These are phyloP conservation scores for Colletotrichum lupini DNA, from an alignment of 2,329 filamentous ascomycete genomes.

Conservation along the genomic window DNA sequence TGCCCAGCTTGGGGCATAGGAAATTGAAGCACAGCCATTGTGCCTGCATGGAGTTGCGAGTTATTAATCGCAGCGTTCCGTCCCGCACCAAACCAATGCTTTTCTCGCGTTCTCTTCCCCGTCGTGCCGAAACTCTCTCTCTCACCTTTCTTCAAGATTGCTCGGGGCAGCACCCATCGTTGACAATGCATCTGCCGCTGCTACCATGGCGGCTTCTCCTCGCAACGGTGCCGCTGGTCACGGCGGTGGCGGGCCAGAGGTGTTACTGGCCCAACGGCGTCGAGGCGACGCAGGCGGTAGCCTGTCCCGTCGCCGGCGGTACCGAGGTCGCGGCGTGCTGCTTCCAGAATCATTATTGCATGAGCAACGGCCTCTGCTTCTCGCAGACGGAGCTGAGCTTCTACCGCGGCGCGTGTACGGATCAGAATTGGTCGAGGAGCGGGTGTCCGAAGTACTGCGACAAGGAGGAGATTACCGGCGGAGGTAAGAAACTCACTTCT, in stretches of 20 bases:
- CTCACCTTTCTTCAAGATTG: too few species aligned
- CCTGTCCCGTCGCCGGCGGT: slow-evolving; percentile 5
- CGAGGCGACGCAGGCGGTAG: background rate
- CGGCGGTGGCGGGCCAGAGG: slow-evolving; percentile 9
- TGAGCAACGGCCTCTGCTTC: slow-evolving; percentile 33
- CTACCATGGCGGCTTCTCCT: background rate
- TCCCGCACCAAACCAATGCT: background rate
- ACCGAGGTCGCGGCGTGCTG: slow-evolving; percentile 28
- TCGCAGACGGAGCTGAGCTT: slow-evolving; percentile 25
- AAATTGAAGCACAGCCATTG: too few species aligned
- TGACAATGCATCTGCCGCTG: background rate
- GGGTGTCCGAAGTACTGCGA: slow-evolving; percentile 30
- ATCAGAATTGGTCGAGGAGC: background rate
- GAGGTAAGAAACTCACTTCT: background rate
- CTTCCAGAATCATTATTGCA: slow-evolving; percentile 27
- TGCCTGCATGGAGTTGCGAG: too few species aligned
- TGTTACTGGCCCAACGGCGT: slow-evolving; percentile 26
- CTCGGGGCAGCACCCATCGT: too few species aligned
- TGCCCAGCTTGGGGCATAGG: too few species aligned
- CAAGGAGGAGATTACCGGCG: background rate
- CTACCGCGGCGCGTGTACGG: slow-evolving; percentile 31
- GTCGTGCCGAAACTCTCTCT: background rate
- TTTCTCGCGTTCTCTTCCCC: background rate
- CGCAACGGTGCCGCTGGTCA: background rate
- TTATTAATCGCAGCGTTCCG: slow-evolving; percentile 11